Evolutionary conservation across 495 filamentous ascomycete genomes (phyloP), one percentile per base, ranked within the genome.

Genomic region (Staphylotrichum longicolle): DNA sequence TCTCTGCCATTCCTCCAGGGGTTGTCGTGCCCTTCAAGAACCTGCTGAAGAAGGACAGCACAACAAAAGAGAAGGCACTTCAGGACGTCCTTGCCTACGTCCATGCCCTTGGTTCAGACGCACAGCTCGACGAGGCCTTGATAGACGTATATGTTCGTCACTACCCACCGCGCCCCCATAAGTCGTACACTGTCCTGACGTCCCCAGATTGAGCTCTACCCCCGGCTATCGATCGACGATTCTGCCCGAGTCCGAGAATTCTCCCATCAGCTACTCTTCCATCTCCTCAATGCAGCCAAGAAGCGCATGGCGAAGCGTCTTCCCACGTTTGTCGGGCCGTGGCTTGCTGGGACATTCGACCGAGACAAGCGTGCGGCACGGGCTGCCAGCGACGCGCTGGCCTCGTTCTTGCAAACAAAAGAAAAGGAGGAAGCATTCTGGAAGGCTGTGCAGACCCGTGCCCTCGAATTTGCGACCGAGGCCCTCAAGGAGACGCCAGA

Each of bases 11-110:
- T 59, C 89, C 83, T 11, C 87, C 96, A 53, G 89, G 91, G 67
- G 77, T 94, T 51, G 84, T 91, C 12, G 92, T 99, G 8, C 83
- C 87, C 27, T 93, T 96, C 79, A 96, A 97, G 72, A 95, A 93
- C 66, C 79, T 96, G 14, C 82, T 85, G 50, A 99, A 98, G 77
- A 96, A 91, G 73, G 93, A 96, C 77, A 87, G 87, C 60, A 93
- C 85, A 12, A 99, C 95, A 34, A 93, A 95, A 66, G 81, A 87
- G n/a, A 96, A 95, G 71, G 94, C 91, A 0, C 71, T 99, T 53
- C 93, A 98, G 57, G 93, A 96, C 46, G 71, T 99, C 39, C 82
- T 87, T 49, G 70, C 82, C 44, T 83, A 88, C 67, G 76, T 91
- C n/a, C 67, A 77, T 48, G 63, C 58, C 58, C 78, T 64, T 71